Percentiles rank a stretch among this genome's conserved stretches.
Evolutionary conservation across 2,329 filamentous ascomycete species (phyloP).

Genomic region (Alternaria angustiovoidea): DNA sequence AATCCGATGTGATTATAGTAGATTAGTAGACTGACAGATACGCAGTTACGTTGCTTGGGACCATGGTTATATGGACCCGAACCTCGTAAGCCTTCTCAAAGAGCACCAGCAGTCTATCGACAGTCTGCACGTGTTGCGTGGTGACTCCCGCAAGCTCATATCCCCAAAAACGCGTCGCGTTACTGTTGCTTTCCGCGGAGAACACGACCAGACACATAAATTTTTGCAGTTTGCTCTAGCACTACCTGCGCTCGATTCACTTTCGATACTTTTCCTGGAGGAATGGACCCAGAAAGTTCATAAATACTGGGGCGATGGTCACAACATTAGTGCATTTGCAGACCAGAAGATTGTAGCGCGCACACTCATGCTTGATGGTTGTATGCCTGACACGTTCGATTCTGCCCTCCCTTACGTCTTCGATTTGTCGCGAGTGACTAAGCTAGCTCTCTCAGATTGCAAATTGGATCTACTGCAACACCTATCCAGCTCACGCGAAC

Average conservation of each 20-base stretch:
- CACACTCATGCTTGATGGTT: slow-evolving; percentile 2
- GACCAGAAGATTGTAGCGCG: neutral
- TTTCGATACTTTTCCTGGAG: neutral
- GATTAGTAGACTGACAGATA: neutral
- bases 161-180: neutral
- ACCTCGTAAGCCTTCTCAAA: neutral
- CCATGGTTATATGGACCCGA: too few relatives aligned
- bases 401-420: neutral
- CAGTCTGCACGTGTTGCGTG: neutral
- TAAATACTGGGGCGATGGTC: neutral
- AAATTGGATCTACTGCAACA: neutral
- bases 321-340: neutral
- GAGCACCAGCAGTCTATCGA: neutral
- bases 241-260: slow-evolving; percentile 7
- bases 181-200: neutral
- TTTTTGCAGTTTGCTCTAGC: neutral
- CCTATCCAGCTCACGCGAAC: neutral
- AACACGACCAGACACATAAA: neutral
- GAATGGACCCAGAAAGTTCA: neutral
- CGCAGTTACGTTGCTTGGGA: neutral
- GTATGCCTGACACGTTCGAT: slow-evolving; percentile 1
- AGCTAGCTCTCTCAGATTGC: neutral
- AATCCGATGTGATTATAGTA: neutral
- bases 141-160: neutral
- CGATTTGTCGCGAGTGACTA: slow-evolving; percentile 9